These are phyloP conservation scores for Aspergillus tubingensis DNA, from an alignment of 2,329 filamentous ascomycete species.

Conservation along the genomic window DNA sequence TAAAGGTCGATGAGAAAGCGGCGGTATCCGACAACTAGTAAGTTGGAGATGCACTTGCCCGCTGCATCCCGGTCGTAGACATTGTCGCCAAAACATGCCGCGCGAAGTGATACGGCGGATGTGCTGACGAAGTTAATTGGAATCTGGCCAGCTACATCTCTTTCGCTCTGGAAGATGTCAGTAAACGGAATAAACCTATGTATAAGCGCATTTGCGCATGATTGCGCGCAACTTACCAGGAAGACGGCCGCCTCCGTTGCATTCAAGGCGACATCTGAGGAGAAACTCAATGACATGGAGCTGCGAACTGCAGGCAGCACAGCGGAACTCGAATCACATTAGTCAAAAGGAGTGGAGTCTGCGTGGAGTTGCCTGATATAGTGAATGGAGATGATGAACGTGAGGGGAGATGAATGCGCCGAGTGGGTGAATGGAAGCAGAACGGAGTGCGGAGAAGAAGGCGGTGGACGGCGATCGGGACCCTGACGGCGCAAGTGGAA, in stretches of 20 bases:
- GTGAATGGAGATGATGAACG: not conserved
- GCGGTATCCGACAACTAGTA: slow-evolving; percentile 61
- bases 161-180: slow-evolving; percentile 53
- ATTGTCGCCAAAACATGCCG: slow-evolving; percentile 60
- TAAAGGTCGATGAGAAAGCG: slow-evolving; percentile 63
- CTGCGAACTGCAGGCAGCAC: slow-evolving; percentile 11
- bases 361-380: not conserved
- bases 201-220: not conserved
- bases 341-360: not conserved
- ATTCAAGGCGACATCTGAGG: slow-evolving; percentile 40
- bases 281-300: slow-evolving; percentile 47
- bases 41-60: slow-evolving; percentile 62
- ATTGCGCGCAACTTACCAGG: slow-evolving; percentile 32
- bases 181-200: slow-evolving; percentile 1
- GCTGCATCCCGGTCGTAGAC: slow-evolving; percentile 56
- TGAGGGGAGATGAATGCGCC: not conserved
- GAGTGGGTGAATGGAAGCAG: not conserved
- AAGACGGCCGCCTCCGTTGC: slow-evolving; percentile 43
- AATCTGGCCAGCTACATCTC: slow-evolving; percentile 61
- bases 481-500: not conserved
- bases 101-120: slow-evolving; percentile 58
- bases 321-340: not conserved
- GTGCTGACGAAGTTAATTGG: slow-evolving; percentile 65
- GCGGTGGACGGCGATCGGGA: slow-evolving; percentile 16
- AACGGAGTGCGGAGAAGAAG: slow-evolving; percentile 14